Base-by-base conservation (phyloP, 352 stramenopile species). In the Phytophthora nicotianae region DNA sequence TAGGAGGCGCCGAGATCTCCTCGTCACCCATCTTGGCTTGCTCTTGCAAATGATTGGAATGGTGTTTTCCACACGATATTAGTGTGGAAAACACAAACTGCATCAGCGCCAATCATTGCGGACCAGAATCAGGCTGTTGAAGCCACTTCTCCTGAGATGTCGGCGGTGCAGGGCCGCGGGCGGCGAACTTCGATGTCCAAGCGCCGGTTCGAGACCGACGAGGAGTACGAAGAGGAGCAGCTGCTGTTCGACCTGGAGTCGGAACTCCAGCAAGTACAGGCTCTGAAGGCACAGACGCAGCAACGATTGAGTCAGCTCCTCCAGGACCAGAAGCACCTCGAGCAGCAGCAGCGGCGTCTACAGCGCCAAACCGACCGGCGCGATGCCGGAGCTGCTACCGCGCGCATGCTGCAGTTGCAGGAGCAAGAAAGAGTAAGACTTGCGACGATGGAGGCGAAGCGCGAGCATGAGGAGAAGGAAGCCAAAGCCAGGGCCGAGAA, bases 341-440 rank as follows among this genome's bases (percentile, higher is more conserved):
- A 84, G 72, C 59, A 79, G 41, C 69, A 79, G 45, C 64, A 72
- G 54, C 66, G 56, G 13, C 68, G 75, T 11, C 70, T 73, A 45
- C 57, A 70, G 37, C 62, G 72, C 19, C 50, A 72, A 27, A 43
- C 54, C 57, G 63, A 79, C 56, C 75, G 77, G 38, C 52, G 33
- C 1, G 61, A 76, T 21, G 59, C 61, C 29, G 72, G 65, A 20
- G 57, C 61, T 10, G 61, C 72, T 52, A 78, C 84, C 16, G 77
- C 70, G 14, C 83, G 83, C 24, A 81, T 93, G 63, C 26, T 88
- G 57, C 70, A 85, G 19, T 66, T 93, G 6, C 83, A 91, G 54
- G 74, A 77, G n/a, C 66, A 86, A 14, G 78, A 85, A 48, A 70
- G 74, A n/a, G 58, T 50, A 50, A 70, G 79, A n/a, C 50, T 65